Evolutionary conservation across 208 protist genomes (phyloP).

Genomic region (Crithidia sp.): DNA sequence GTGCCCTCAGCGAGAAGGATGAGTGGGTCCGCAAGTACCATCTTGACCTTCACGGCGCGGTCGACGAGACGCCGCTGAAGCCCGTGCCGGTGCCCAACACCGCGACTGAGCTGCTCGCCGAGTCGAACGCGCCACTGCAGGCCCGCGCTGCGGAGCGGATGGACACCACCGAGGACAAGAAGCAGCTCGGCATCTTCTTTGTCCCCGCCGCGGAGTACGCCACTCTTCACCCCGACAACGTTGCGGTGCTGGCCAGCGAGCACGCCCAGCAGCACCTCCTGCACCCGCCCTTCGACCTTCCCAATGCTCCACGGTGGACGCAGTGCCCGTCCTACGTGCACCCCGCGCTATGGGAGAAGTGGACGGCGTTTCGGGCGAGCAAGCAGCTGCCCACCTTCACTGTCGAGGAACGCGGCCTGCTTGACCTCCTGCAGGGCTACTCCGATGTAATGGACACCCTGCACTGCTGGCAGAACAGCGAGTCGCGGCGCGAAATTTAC

Average conservation of each 20-base stretch:
- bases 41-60: constrained; percentile 49
- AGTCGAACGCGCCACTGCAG: constrained; percentile 38
- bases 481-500: constrained; percentile 72
- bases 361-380: constrained; percentile 52
- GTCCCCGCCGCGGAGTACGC: constrained; percentile 50
- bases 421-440: constrained; percentile 82
- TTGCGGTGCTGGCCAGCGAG: constrained; percentile 57
- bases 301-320: constrained; percentile 9
- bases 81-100: constrained; percentile 33
- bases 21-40: constrained; percentile 78
- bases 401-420: constrained; percentile 68
- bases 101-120: constrained; percentile 34
- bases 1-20: constrained; percentile 37
- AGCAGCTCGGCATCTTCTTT: constrained; percentile 45
- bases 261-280: constrained; percentile 51
- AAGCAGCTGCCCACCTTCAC: constrained; percentile 47
- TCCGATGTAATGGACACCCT: constrained; percentile 77
- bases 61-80: constrained; percentile 57
- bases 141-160: constrained; percentile 16
- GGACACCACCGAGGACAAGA: constrained; percentile 24
- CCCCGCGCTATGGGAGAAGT: constrained; percentile 72
- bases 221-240: constrained; percentile 44
- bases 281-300: constrained; percentile 61
- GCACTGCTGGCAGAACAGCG: constrained; percentile 77
- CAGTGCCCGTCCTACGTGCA: constrained; percentile 64